phyloP scores from a whole-genome alignment of 2,329 filamentous ascomycete genomes.

The Karstenula rhodostoma region DNA sequence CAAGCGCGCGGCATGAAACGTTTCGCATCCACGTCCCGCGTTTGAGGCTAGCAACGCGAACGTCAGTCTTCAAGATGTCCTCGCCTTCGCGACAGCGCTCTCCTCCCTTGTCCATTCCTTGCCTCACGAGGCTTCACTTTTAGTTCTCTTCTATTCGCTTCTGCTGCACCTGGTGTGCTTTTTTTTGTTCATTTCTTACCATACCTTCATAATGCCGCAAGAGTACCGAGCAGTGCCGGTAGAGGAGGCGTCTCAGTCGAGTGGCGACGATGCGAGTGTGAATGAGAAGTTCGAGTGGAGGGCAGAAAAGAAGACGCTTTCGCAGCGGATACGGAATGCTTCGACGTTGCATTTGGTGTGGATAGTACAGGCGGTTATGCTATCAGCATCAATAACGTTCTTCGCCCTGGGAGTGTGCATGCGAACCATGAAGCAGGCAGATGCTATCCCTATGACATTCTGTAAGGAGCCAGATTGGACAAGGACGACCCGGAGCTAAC shows the following conservation, averaged over 20 bases:
- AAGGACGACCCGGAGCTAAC: background rate
- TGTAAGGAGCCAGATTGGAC: conserved; percentile 14
- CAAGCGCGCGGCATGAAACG: conserved; percentile 13
- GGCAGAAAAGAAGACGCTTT: conserved; percentile 14
- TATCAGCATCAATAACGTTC: conserved; percentile 23
- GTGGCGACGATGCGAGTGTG: conserved; percentile 20
- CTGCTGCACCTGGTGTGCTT: conserved; percentile 21
- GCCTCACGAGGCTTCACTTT: conserved; percentile 1
- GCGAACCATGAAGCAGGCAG: conserved; percentile 15
- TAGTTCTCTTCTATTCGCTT: background rate
- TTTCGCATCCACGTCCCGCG: conserved; percentile 9
- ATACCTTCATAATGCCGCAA: conserved; percentile 18
- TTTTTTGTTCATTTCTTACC: conserved; percentile 11
- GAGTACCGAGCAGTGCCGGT: conserved; percentile 16
- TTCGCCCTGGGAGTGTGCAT: conserved; percentile 22
- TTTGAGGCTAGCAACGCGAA: conserved; percentile 7
- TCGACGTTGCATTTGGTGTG: conserved; percentile 19
- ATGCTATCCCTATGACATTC: conserved; percentile 24
- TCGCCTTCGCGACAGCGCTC: background rate
- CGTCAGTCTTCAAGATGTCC: conserved; percentile 7
- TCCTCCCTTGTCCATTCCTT: conserved; percentile 12
- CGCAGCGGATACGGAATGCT: conserved; percentile 15
- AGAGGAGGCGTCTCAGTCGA: conserved; percentile 15
- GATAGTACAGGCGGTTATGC: conserved; percentile 21
- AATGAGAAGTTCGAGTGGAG: conserved; percentile 24